Percentiles rank a stretch among this genome's conserved stretches.
These are phyloP conservation scores for Dothistroma pini DNA, from an alignment of 2,329 filamentous ascomycete species.

Conservation along the genomic window DNA sequence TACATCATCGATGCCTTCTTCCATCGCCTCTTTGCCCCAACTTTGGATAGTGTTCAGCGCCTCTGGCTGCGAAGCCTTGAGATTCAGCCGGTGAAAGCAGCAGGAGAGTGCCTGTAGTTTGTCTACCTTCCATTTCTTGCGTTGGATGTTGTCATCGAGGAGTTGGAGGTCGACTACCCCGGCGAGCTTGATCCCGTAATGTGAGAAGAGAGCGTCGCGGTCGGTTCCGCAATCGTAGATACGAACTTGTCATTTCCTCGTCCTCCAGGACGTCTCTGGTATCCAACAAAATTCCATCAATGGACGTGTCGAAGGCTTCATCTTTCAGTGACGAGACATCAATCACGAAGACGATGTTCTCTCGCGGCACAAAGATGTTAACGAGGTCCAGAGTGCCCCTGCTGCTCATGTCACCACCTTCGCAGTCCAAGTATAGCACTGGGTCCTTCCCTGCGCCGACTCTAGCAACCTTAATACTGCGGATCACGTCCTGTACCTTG, in stretches of 20 bases:
- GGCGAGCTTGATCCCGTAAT: conserved; percentile 43
- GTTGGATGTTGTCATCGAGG: conserved; percentile 47
- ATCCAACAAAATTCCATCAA: conserved; percentile 16
- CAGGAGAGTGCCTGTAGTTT: too few species aligned
- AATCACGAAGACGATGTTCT: conserved; percentile 40
- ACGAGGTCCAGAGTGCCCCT: too few species aligned
- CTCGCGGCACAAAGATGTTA: too few species aligned
- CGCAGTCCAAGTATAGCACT: too few species aligned
- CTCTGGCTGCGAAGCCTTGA: background rate
- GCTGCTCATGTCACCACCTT: too few species aligned
- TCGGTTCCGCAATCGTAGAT: conserved; percentile 60
- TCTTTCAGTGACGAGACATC: conserved; percentile 43
- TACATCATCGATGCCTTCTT: too few species aligned
- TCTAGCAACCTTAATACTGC: too few species aligned
- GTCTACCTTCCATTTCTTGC: conserved; percentile 12
- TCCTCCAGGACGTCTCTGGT: conserved; percentile 47
- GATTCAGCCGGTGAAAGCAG: background rate
- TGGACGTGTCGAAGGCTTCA: conserved; percentile 36
- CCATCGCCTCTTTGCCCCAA: background rate
- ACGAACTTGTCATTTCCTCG: conserved; percentile 44
- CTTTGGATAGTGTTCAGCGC: background rate
- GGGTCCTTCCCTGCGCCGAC: too few species aligned
- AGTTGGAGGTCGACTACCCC: conserved; percentile 55
- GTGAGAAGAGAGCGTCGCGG: conserved; percentile 52
- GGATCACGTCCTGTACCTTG: too few species aligned